These are phyloP conservation scores for Microdochium nivale DNA, from an alignment of 2,329 filamentous ascomycete genomes.

Conservation along the genomic window DNA sequence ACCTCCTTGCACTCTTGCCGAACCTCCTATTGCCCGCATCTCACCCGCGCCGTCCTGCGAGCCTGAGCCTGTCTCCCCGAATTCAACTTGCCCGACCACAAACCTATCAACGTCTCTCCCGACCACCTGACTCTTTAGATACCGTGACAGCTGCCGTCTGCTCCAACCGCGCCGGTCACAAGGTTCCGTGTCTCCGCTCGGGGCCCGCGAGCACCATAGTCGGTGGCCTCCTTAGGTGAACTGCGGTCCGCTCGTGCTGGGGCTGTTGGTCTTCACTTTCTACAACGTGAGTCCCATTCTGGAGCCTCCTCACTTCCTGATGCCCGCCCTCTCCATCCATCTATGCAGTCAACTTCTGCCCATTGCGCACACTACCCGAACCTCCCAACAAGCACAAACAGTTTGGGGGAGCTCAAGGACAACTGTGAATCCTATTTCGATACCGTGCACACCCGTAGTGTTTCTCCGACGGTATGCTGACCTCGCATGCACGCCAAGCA, in stretches of 20 bases:
- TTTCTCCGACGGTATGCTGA: not conserved
- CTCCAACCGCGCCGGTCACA: not conserved
- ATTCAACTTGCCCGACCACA: not conserved
- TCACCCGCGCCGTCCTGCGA: not conserved
- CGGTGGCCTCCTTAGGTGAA: too few species aligned
- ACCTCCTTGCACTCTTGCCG: conserved; percentile 4
- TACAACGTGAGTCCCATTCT: too few species aligned
- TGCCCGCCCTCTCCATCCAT: not conserved
- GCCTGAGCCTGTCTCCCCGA: not conserved
- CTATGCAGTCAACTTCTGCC: not conserved
- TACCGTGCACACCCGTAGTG: not conserved
- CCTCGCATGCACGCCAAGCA: conserved; percentile 20
- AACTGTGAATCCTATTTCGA: not conserved
- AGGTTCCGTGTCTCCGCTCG: too few species aligned
- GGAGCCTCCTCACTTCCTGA: not conserved
- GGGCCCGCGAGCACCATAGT: too few species aligned
- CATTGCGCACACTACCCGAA: too few species aligned
- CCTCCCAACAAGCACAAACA: too few species aligned
- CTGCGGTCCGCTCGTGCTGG: too few species aligned
- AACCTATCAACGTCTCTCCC: not conserved
- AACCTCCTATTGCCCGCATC: not conserved
- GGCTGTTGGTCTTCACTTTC: too few species aligned
- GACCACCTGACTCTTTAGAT: not conserved
- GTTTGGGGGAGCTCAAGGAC: too few species aligned
- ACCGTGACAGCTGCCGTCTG: not conserved